A percentile compares a stretch with the other conserved stretches of the same genome.
These are phyloP conservation scores for Volutella citrinella DNA, from an alignment of 2,329 filamentous ascomycete species.

Conservation along the genomic window DNA sequence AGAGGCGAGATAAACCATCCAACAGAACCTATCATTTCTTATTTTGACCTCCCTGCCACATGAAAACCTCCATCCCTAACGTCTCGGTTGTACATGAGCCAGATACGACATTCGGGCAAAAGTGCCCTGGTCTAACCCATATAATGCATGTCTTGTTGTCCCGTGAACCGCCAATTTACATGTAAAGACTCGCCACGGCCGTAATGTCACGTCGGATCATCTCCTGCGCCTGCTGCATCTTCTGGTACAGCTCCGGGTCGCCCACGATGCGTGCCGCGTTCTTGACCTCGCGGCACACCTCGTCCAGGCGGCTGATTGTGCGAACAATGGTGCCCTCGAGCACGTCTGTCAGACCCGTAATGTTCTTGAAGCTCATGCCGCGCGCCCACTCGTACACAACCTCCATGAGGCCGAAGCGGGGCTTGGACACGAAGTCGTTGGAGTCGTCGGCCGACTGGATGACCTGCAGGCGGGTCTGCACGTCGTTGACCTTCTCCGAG, in stretches of 20 bases:
- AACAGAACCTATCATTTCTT: no score
- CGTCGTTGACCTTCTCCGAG: conserved; percentile 85
- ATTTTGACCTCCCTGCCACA: no score
- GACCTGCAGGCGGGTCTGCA: conserved; percentile 88
- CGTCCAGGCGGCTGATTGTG: conserved; percentile 89
- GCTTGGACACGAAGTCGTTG: conserved; percentile 85
- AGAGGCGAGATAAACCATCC: no score
- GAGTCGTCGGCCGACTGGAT: conserved; percentile 86
- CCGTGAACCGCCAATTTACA: no score
- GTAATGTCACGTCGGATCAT: conserved; percentile 96
- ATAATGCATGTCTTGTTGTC: no score
- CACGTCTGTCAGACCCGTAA: conserved; percentile 92
- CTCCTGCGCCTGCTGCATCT: conserved; percentile 97
- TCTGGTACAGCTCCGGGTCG: conserved; percentile 86
- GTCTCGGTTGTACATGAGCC: no score
- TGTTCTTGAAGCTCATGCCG: conserved; percentile 98
- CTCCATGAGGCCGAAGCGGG: conserved; percentile 90
- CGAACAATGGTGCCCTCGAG: conserved; percentile 96
- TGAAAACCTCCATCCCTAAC: no score
- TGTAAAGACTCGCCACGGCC: conserved; percentile 83
- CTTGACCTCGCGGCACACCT: conserved; percentile 96
- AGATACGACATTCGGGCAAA: no score
- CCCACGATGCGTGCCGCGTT: conserved; percentile 94
- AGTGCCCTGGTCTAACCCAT: no score
- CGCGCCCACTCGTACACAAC: conserved; percentile 98